Percentiles rank a stretch among this genome's conserved stretches.
Evolutionary conservation across 208 protist species (phyloP).

Genomic region (Acanthamoeba royreba): DNA sequence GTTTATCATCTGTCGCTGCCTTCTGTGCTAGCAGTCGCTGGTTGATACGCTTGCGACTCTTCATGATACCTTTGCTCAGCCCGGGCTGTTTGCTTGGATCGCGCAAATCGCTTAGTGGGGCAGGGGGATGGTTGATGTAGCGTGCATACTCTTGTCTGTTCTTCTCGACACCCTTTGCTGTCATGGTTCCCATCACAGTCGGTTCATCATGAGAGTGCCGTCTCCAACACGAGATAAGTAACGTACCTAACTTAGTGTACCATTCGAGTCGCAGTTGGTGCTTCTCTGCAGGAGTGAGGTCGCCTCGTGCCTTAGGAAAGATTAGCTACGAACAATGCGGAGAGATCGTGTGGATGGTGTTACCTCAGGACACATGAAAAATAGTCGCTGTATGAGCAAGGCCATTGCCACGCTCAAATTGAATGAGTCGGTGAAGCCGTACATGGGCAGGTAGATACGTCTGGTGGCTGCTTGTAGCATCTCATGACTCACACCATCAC

Average conservation of each 20-base stretch:
- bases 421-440: constrained; percentile 45
- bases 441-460: constrained; percentile 24
- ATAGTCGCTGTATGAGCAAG: constrained; percentile 6
- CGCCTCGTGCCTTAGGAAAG: neutral
- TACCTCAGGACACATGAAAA: constrained; percentile 26
- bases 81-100: neutral
- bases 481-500: constrained; percentile 9
- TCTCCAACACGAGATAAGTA: neutral
- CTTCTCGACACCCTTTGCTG: constrained; percentile 1
- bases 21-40: neutral
- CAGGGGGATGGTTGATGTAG: neutral
- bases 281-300: neutral
- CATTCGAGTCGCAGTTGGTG: neutral
- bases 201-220: neutral
- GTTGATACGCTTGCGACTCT: constrained; percentile 3
- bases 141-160: neutral
- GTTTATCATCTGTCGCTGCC: too few species aligned
- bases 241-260: neutral
- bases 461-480: neutral
- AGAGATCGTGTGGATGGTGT: neutral
- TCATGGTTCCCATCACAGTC: neutral
- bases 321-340: neutral
- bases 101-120: neutral
- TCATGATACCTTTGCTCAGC: neutral
- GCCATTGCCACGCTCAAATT: constrained; percentile 42